A percentile compares a stretch with the other conserved stretches of the same genome.
Evolutionary conservation across 2,329 filamentous ascomycete genomes (phyloP).

Genomic region (Pezicula neosporulosa): DNA sequence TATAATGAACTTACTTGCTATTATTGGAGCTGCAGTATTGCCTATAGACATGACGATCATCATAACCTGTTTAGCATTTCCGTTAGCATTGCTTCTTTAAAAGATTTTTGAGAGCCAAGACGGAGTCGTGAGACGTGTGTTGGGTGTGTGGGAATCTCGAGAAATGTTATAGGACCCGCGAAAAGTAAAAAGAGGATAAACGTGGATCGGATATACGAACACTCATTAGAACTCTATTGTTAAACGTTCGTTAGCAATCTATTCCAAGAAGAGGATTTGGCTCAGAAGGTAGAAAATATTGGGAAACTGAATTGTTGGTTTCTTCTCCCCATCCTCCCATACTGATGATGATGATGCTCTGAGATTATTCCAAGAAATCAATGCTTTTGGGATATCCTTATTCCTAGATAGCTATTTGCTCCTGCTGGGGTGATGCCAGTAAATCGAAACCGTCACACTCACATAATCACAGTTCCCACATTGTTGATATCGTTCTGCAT

Average conservation of each 20-base stretch:
- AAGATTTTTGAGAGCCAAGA: too few species aligned
- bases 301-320: too few species aligned
- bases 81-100: too few species aligned
- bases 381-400: neutral
- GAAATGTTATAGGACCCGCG: too few species aligned
- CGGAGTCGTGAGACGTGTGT: too few species aligned
- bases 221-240: conserved; percentile 36
- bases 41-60: conserved; percentile 54
- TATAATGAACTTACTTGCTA: conserved; percentile 34
- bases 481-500: conserved; percentile 42
- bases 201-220: too few species aligned
- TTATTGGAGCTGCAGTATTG: conserved; percentile 52
- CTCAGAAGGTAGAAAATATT: too few species aligned
- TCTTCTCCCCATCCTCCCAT: too few species aligned
- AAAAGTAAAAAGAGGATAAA: too few species aligned
- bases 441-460: conserved; percentile 31
- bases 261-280: neutral
- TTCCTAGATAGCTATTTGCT: neutral
- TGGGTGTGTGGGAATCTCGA: too few species aligned
- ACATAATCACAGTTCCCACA: conserved; percentile 47
- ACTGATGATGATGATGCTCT: too few species aligned
- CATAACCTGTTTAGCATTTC: conserved; percentile 39
- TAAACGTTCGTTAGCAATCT: neutral
- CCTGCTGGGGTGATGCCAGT: neutral
- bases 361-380: too few species aligned